Base-by-base conservation (phyloP, 352 stramenopile species). In the Pythium sukuiense region DNA sequence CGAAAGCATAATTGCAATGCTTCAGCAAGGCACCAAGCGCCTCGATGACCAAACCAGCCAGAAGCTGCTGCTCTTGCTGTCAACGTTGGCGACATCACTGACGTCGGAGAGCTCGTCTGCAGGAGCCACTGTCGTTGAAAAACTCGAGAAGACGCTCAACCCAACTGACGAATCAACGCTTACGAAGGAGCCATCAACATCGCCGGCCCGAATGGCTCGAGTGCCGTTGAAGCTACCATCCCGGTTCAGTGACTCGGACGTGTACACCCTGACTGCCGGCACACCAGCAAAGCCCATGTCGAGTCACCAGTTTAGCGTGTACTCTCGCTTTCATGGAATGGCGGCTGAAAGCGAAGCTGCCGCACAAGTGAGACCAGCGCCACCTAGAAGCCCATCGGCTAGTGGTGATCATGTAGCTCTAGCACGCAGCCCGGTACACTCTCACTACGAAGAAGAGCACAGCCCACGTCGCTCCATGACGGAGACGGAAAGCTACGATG, bases 401-500 rank as follows among this genome's bases (percentile, higher is more conserved):
- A 16, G 33, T 35, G 54, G 16, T 16, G 54, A 39, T 33, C 26
- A 37, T 2, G 37, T 20, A 20, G 35, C 20, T 37, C 35, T 37
- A 2, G 24, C 24, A 9, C 48, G 43, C 14, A 69, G 62, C 29
- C 62, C 62, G 7, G 50, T 49, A 8, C 58, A 67, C 39, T 74
- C 68, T 3, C 68, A 74, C 13, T 64, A 50, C 8, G 68, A 74
- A 8, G 68, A 74, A 60, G 68, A 74, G 26, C 59, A 64, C 29
- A 74, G 68, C 45, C 68, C 68, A 20, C 68, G 68, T 7, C 68
- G 68, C 0, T 74, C 68, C 6, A 74, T 74, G 68, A 74, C 68
- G 0, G 68, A 74, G 30, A 74, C 68, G 0, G 68, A 74, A 35
- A 74, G 68, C 55, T 74, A 46, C 30, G 68, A 74, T 39, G 68